Evolutionary conservation across 257 asterid species (phyloP), one percentile per base, ranked within the genome.

Genomic region (Ehretia macrophylla): DNA sequence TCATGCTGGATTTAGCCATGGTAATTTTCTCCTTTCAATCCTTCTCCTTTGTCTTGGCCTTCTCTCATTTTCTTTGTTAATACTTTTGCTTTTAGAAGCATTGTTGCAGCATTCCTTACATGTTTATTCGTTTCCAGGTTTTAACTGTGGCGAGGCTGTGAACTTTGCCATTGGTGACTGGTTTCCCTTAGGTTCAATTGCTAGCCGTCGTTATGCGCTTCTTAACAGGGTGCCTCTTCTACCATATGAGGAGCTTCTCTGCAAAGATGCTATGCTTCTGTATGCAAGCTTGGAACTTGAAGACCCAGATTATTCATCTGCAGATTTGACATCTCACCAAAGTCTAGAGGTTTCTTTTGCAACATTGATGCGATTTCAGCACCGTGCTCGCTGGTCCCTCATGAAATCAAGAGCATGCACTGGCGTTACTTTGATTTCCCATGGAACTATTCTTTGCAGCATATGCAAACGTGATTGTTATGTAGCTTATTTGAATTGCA

Each of bases 1-100:
- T 78, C 99, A 92, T 81, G 91, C 99, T 22, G 99, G 99, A 65
- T 88, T 92, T 75, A 92, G 99, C 80, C 97, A 88, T 69, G 99
- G 99, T 92, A 84, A 51, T 47, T 21, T 37, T 32, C 11, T 39
- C 48, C 52, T 32, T 12, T 54, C 32, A 1, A 35, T 23, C 5
- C 23, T 8, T 27, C 51, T 56, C 11, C 18, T 37, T 50, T 55
- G 17, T 46, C 18, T 17, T 47, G 38, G 11, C 13, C 32, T 42
- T 51, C n/a, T 46, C n/a, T 17, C 55, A 11, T 51, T 27, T 23
- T 22, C 10, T 64, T 40, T 11, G 3, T 51, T 1, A 4, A 8
- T n/a, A 37, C 35, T 32, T 39, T 32, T 61, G 11, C 54, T 6
- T 49, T 49, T 49, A 21, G 23, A n/a, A 21, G 51, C 45, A 37